These are phyloP conservation scores for Diaporthe citri DNA, from an alignment of 2,329 filamentous ascomycete species.

Conservation along the genomic window DNA sequence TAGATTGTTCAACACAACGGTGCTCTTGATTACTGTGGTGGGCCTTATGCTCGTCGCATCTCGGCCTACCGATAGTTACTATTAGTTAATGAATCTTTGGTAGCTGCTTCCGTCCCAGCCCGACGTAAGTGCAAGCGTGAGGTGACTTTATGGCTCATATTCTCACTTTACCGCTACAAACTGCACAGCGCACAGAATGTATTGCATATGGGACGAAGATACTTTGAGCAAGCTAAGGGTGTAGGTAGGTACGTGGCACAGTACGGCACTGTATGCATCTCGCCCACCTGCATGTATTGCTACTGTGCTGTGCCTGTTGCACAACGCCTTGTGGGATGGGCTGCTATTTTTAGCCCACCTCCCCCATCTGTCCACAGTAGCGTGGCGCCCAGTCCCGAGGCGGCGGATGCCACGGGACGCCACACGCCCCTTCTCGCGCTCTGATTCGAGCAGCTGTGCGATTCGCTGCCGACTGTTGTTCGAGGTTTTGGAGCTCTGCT, in stretches of 20 bases:
- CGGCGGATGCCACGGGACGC: slow-evolving; percentile 33
- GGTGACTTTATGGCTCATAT: too few relatives aligned
- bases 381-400: slow-evolving; percentile 32
- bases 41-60: background rate
- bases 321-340: slow-evolving; percentile 17
- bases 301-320: slow-evolving; percentile 16
- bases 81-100: background rate
- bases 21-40: background rate
- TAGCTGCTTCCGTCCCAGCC: background rate
- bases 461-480: slow-evolving; percentile 14
- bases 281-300: background rate
- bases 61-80: background rate
- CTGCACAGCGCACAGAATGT: too few relatives aligned
- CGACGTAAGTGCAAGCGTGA: background rate
- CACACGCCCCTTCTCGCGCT: slow-evolving; percentile 10
- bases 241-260: background rate
- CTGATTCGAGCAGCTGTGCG: slow-evolving; percentile 21
- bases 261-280: background rate
- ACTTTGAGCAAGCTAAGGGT: too few relatives aligned
- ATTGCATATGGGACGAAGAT: too few relatives aligned
- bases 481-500: background rate
- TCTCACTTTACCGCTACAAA: too few relatives aligned
- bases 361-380: slow-evolving; percentile 13
- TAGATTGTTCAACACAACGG: background rate
- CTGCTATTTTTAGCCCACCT: slow-evolving; percentile 23